Evolutionary conservation across 805 yeast genomes (phyloP).

Genomic region (Yueomyces sinensis): DNA sequence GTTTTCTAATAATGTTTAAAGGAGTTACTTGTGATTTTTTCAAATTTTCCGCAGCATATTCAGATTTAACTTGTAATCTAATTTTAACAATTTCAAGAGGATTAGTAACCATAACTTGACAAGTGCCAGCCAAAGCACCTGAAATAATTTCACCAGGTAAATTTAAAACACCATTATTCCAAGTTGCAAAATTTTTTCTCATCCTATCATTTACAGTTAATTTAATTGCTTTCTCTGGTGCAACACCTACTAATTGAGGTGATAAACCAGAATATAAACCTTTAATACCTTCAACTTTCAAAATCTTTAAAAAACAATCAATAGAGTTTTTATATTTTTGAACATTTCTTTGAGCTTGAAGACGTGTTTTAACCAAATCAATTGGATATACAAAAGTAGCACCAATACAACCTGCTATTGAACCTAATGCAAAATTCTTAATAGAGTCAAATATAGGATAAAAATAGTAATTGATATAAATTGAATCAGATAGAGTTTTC

Average conservation of each 20-base stretch:
- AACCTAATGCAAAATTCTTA: constrained; percentile 80
- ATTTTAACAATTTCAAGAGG: constrained; percentile 94
- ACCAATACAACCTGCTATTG: constrained; percentile 94
- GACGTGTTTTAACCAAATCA: constrained; percentile 88
- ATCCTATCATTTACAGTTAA: constrained; percentile 86
- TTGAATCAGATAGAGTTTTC: constrained; percentile 16
- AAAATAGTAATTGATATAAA: constrained; percentile 27
- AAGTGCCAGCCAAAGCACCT: constrained; percentile 91
- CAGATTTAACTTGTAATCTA: constrained; percentile 89
- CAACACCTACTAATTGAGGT: constrained; percentile 93
- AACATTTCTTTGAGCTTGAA: constrained; percentile 84
- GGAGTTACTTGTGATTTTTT: constrained; percentile 24
- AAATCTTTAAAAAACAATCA: constrained; percentile 74
- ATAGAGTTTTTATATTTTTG: constrained; percentile 63
- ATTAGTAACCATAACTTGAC: constrained; percentile 92
- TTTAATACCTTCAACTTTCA: constrained; percentile 61
- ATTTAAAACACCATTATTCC: constrained; percentile 31
- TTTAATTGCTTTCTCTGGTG: constrained; percentile 96
- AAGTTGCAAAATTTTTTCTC: constrained; percentile 54
- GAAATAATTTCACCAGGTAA: constrained; percentile 62
- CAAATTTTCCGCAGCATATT: constrained; percentile 30
- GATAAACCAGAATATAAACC: constrained; percentile 89
- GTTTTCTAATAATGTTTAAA: constrained; percentile 56
- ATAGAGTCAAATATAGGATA: constrained; percentile 71
- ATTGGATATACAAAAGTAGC: constrained; percentile 97